Base-by-base conservation (phyloP, 768 basidiomycete species). In the Trametes cubensis region DNA sequence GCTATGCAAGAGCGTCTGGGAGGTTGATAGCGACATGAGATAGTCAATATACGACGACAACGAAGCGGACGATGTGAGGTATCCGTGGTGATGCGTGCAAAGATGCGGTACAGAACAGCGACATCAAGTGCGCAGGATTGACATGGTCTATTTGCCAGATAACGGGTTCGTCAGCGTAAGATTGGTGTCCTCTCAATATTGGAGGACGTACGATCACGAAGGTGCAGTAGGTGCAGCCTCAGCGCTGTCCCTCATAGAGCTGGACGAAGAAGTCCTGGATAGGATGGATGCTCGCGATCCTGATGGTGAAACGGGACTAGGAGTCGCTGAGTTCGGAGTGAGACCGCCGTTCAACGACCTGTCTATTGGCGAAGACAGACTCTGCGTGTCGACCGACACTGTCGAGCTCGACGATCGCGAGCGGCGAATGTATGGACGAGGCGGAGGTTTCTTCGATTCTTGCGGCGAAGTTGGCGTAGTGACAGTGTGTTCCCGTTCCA, bases 391-490 rank as follows among this genome's bases (percentile, higher is more conserved):
- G 42, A 61, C 45, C 17, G 63, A 56, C 3, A 57, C 62, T 0
- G 62, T 56, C 1, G 67, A 68, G 23, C 81, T 79, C 1, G 82
- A 80, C 1, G 85, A 84, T 28, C 84, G 78, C 38, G 78, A 74
- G 3, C 87, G 84, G 1, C 84, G 79, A 23, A 88, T 73, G 64
- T 89, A 90, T 11, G 85, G 83, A n/a, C 80, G 77, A 1, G 86
- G 83, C 0, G 79, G 68, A 2, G 80, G 79, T 63, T 81, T 83
- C 21, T 76, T 70, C 10, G 69, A 71, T 39, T 76, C 71, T 30
- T 66, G 62, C 6, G 62, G 58, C 13, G 72, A 60, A 28, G 69
- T 66, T 2, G 48, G 15, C 1, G 57, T 18, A 18, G 67, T 58
- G 2, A 67, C 50, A 5, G 54, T 58, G 15, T 53, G 46, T 1